A percentile compares a stretch with the other conserved stretches of the same genome.
Conservation (phyloP, 306 rosid genomes). For the Arachis stenosperma region DNA sequence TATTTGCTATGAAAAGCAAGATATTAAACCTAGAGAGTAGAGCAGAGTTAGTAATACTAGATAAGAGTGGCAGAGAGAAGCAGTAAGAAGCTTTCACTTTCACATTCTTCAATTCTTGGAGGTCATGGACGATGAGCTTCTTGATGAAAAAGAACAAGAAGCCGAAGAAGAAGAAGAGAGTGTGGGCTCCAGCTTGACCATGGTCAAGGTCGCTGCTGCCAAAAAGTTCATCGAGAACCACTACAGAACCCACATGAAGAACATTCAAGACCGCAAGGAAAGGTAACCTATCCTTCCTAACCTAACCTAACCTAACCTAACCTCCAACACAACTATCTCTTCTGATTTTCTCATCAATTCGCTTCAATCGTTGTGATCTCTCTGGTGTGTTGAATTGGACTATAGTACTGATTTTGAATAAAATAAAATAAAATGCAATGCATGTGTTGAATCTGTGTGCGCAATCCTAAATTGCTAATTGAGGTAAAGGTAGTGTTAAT, state of each 20-base stretch:
- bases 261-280: slow-evolving; percentile 92
- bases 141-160: neutral
- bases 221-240: slow-evolving; percentile 97
- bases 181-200: slow-evolving; percentile 84
- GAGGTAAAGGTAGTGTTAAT: slow-evolving; percentile 43
- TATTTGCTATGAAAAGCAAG: no score
- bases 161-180: slow-evolving; percentile 55
- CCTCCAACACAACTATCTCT: neutral
- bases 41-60: neutral
- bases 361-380: slow-evolving; percentile 16
- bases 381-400: neutral
- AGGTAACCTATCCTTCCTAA: slow-evolving; percentile 56
- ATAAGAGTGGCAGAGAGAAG: neutral
- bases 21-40: neutral
- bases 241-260: slow-evolving; percentile 95
- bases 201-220: slow-evolving; percentile 99
- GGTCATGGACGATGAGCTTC: neutral
- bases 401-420: neutral
- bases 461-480: slow-evolving; percentile 45
- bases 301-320: no score
- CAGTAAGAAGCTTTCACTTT: neutral
- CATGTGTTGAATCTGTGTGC: slow-evolving; percentile 12
- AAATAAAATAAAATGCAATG: neutral
- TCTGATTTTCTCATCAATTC: neutral
- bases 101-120: neutral